These are phyloP conservation scores for Blastobotrys mokoenaii DNA, from an alignment of 805 yeast species.

Conservation along the genomic window DNA sequence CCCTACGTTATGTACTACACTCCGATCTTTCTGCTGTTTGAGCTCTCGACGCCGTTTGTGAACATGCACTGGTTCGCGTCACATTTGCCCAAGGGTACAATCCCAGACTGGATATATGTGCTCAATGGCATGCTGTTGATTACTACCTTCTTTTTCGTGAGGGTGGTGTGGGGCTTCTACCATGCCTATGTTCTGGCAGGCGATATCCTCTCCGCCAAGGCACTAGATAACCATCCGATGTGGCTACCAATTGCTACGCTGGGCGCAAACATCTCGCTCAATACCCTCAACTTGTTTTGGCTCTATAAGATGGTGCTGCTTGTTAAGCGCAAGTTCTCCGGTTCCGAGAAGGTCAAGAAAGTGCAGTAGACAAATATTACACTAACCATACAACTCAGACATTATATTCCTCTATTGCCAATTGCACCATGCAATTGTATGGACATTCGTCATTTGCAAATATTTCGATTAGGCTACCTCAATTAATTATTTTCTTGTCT, in stretches of 20 bases:
- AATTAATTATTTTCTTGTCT: no score
- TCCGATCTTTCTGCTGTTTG: constrained; percentile 77
- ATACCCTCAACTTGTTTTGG: constrained; percentile 73
- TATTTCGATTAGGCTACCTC: no score
- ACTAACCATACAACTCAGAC: no score
- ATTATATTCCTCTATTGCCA: no score
- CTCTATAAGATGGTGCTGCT: constrained; percentile 75
- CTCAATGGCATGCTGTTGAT: constrained; percentile 69
- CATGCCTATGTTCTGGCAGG: constrained; percentile 48
- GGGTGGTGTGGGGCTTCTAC: constrained; percentile 82
- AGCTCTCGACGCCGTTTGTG: constrained; percentile 89
- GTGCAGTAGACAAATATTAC: no score
- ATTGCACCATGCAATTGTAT: no score
- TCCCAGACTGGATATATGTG: constrained; percentile 45
- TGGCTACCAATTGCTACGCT: constrained; percentile 45
- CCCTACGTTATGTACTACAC: constrained; percentile 79
- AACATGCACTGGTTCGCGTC: constrained; percentile 88
- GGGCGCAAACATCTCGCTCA: constrained; percentile 51
- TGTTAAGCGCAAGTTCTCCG: neutral
- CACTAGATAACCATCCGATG: constrained; percentile 33
- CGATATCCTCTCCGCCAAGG: constrained; percentile 32
- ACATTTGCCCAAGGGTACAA: constrained; percentile 59
- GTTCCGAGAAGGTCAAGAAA: no score
- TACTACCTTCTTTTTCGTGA: constrained; percentile 59
- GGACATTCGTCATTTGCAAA: no score